Evolutionary conservation across 768 basidiomycete species (phyloP), one percentile per base, ranked within the genome.

Genomic region (Suillus subalutaceus): DNA sequence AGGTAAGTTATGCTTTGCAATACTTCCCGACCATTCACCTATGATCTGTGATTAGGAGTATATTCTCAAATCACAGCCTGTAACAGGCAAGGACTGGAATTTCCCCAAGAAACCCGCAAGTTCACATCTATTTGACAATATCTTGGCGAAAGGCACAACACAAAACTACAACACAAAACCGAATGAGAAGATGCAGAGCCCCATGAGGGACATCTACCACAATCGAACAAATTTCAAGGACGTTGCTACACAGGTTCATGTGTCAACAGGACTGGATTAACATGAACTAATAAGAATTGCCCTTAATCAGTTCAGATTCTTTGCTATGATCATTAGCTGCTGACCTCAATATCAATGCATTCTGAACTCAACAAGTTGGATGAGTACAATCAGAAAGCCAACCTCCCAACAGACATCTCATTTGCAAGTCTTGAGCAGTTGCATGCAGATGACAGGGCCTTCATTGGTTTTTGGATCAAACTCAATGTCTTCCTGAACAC

Each of bases 81-180:
- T 37, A n/a, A 63, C 41, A 16, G 23, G 35, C 50, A 69, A 67
- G 76, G 76, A 66, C 23, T 78, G 75, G 73, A 69, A 77, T 44
- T 79, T 79, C 56, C 76, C 75, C 1, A 81, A 80, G 67, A 62
- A 68, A 0, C 79, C 80, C 35, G 63, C 66, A 2, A 74, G 78
- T 32, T 30, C 60, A 4, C 79, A 82, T 66, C 44, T 75, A 4
- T 76, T 79, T 30, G 64, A 70, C 10, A 73, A 80, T 43, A 79
- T 82, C 35, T 30, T 63, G 48, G 38, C 38, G 6, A 80, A 80
- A 58, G 80, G 80, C 10, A 75, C 67, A 0, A 72, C 76, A 0
- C 38, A 62, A 0, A 77, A 77, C 59, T 79, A 74, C 60, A 77
- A 73, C 38, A 78, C 78, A 13, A 76, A 77, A 64, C 70, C 71